These are phyloP conservation scores for Penicillium palitans DNA, from an alignment of 2,329 filamentous ascomycete genomes.

Conservation along the genomic window DNA sequence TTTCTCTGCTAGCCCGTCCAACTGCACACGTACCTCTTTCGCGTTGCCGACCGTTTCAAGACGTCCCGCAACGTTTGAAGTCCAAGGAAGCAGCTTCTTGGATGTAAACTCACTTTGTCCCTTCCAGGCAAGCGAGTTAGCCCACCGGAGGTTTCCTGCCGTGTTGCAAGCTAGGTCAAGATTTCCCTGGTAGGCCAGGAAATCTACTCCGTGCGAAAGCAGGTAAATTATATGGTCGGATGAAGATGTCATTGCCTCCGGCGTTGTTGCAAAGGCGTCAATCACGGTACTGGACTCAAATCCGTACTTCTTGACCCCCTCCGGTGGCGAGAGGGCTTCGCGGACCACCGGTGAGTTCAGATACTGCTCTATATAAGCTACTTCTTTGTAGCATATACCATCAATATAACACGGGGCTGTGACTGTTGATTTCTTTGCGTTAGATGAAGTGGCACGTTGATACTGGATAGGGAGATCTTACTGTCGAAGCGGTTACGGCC, in stretches of 20 bases:
- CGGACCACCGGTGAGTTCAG: conserved; percentile 22
- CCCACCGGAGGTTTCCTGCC: conserved; percentile 27
- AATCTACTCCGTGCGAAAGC: conserved; percentile 21
- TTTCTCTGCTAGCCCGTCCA: background rate
- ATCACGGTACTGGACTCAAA: conserved; percentile 10
- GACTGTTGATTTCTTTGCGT: conserved; percentile 13
- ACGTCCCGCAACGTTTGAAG: conserved; percentile 8
- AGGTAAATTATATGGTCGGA: conserved; percentile 17
- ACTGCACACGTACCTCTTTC: conserved; percentile 14
- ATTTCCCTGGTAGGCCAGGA: conserved; percentile 28
- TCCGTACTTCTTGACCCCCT: conserved; percentile 12
- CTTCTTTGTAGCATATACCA: conserved; percentile 22
- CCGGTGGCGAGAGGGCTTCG: conserved; percentile 18
- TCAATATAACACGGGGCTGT: conserved; percentile 23
- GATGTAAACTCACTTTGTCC: conserved; percentile 27
- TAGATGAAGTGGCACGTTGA: background rate
- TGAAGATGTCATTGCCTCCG: conserved; percentile 10
- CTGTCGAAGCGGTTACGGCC: conserved; percentile 29
- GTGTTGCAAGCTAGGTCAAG: conserved; percentile 31
- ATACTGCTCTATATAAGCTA: conserved; percentile 19
- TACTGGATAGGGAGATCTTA: conserved; percentile 8
- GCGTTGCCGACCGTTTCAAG: conserved; percentile 12
- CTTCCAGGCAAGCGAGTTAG: conserved; percentile 26
- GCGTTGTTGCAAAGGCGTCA: conserved; percentile 13
- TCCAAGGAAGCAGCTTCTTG: conserved; percentile 20